phyloP scores from a whole-genome alignment of 345 rosid genomes.

The Pugionium cornutum region DNA sequence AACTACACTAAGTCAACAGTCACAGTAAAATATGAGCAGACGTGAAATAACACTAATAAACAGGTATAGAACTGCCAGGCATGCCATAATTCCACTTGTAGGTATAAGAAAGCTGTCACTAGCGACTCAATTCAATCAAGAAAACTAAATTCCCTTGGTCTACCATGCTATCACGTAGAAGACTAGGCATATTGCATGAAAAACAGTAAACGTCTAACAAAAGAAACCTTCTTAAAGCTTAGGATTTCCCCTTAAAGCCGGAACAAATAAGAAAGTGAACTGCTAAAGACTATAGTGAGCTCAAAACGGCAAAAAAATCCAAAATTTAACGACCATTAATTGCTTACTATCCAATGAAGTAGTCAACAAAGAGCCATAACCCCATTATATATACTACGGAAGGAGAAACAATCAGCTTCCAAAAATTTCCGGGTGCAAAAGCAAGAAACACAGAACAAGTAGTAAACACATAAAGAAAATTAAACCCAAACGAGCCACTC shows the following conservation, averaged over 20 bases:
- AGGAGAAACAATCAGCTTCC: not conserved
- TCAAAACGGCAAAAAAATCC: constrained; percentile 4
- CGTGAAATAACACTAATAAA: too few species aligned
- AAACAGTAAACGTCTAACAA: not conserved
- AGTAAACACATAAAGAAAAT: not conserved
- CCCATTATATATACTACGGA: not conserved
- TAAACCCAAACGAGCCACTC: not conserved
- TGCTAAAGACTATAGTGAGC: constrained; percentile 7
- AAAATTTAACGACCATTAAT: constrained; percentile 22
- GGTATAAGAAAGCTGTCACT: not conserved
- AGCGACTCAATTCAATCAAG: not conserved
- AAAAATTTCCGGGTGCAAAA: not conserved
- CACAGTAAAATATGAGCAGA: too few species aligned
- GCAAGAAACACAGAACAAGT: not conserved
- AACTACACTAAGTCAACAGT: constrained; percentile 9
- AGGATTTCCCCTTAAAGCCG: not conserved
- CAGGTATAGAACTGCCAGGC: too few species aligned
- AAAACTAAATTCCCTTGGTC: not conserved
- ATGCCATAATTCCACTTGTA: too few species aligned
- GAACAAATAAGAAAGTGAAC: not conserved
- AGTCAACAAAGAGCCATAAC: constrained; percentile 11
- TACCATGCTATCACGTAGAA: not conserved
- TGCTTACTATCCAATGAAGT: constrained; percentile 14
- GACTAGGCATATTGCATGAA: constrained; percentile 10
- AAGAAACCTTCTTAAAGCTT: not conserved